These are phyloP conservation scores for Penicillium coffeae DNA, from an alignment of 495 filamentous ascomycete genomes.

Conservation along the genomic window DNA sequence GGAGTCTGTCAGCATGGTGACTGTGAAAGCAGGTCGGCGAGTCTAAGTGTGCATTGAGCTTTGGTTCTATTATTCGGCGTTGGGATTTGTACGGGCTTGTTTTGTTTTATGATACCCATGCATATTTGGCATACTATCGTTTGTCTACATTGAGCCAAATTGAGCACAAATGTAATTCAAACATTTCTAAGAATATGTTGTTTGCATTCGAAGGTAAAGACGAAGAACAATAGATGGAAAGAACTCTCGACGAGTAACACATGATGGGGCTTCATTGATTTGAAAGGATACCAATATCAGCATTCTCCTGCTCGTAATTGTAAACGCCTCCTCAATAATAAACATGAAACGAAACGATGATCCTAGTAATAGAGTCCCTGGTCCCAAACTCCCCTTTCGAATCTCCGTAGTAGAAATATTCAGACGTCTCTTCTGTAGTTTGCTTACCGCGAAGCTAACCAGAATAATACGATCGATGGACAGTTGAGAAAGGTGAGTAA, in stretches of 20 bases:
- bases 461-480: constrained; percentile 22
- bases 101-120: constrained; percentile 7
- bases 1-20: constrained; percentile 69
- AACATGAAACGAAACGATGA: too few relatives aligned
- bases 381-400: not conserved
- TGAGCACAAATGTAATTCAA: too few relatives aligned
- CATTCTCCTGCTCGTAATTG: too few relatives aligned
- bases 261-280: too few relatives aligned
- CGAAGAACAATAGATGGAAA: too few relatives aligned
- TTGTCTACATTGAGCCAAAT: not conserved
- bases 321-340: too few relatives aligned
- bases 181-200: too few relatives aligned
- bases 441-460: constrained; percentile 5
- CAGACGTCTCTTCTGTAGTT: not conserved
- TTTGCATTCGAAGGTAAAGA: too few relatives aligned
- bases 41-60: constrained; percentile 8
- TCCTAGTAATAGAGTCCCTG: not conserved
- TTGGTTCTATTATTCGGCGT: not conserved
- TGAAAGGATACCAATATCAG: too few relatives aligned
- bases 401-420: not conserved
- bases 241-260: too few relatives aligned
- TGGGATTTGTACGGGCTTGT: not conserved
- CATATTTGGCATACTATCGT: constrained; percentile 1
- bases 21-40: constrained; percentile 58
- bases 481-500: constrained; percentile 41